phyloP scores from a whole-genome alignment of 1,139 yeast genomes.

The Kurtzmaniella quercitrusa region DNA sequence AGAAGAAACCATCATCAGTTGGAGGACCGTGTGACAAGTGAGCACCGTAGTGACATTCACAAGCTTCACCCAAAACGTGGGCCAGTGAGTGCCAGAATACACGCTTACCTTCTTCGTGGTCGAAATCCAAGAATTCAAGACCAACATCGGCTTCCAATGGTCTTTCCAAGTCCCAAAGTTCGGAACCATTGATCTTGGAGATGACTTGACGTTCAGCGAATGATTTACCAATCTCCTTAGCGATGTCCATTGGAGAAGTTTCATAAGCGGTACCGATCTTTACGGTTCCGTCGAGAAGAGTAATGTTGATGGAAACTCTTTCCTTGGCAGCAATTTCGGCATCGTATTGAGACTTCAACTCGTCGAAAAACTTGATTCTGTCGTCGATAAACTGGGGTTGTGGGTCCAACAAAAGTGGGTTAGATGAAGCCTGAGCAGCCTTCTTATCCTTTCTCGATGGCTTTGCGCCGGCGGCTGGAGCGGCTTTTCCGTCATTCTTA shows the following conservation, averaged over 20 bases:
- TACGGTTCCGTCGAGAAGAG: slow-evolving; percentile 80
- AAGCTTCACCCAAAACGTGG: slow-evolving; percentile 96
- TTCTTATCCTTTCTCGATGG: slow-evolving; percentile 15
- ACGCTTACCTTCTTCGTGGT: slow-evolving; percentile 79
- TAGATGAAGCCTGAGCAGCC: slow-evolving; percentile 26
- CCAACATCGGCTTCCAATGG: slow-evolving; percentile 75
- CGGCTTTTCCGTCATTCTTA: slow-evolving; percentile 8
- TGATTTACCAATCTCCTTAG: slow-evolving; percentile 80
- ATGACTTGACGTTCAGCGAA: slow-evolving; percentile 81
- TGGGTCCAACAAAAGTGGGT: slow-evolving; percentile 58
- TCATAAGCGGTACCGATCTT: slow-evolving; percentile 84
- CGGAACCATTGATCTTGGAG: slow-evolving; percentile 79
- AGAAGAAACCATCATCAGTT: slow-evolving; percentile 95
- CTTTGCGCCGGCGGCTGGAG: slow-evolving; percentile 1
- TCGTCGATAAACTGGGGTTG: slow-evolving; percentile 79
- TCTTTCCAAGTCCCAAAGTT: slow-evolving; percentile 91
- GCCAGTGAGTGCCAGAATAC: slow-evolving; percentile 99
- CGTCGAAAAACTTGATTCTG: slow-evolving; percentile 75
- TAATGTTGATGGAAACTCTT: slow-evolving; percentile 62
- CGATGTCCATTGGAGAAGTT: slow-evolving; percentile 86
- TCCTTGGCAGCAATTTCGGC: slow-evolving; percentile 63
- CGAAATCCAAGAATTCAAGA: slow-evolving; percentile 70
- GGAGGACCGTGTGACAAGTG: slow-evolving; percentile 92
- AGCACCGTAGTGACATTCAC: slow-evolving; percentile 95
- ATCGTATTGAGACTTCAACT: slow-evolving; percentile 74